phyloP scores from a whole-genome alignment of 306 rosid species.

The Castanea crenata region DNA sequence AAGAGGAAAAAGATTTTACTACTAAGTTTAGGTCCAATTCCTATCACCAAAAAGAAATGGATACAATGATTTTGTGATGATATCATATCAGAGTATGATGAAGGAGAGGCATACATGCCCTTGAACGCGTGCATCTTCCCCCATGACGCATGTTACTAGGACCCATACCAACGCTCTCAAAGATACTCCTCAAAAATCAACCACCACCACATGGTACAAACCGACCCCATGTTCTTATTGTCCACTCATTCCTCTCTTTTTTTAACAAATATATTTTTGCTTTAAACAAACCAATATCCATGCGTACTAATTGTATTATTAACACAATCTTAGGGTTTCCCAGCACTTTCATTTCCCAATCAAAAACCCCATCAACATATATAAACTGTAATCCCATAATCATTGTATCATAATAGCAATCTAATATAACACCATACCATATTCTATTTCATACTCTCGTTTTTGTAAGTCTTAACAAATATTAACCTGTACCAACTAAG shows the following conservation, averaged over 20 bases:
- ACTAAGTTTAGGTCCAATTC: too few relatives aligned
- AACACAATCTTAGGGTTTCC: constrained; percentile 29
- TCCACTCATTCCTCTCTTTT: constrained; percentile 8
- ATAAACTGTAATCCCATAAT: constrained; percentile 10
- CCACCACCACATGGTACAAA: constrained; percentile 67
- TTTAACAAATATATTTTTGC: background rate
- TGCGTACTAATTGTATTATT: background rate
- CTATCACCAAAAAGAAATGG: too few relatives aligned
- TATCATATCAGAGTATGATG: too few relatives aligned
- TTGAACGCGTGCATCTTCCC: constrained; percentile 31
- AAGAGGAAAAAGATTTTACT: too few relatives aligned
- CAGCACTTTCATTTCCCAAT: constrained; percentile 32
- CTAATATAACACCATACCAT: constrained; percentile 27
- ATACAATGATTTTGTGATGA: too few relatives aligned
- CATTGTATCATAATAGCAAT: constrained; percentile 27
- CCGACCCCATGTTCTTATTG: constrained; percentile 51
- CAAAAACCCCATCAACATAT: constrained; percentile 7
- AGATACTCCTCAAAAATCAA: constrained; percentile 49
- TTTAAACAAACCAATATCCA: background rate
- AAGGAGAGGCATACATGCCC: background rate
- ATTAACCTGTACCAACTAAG: constrained; percentile 17
- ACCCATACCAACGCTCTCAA: constrained; percentile 38
- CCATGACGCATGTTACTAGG: constrained; percentile 54
- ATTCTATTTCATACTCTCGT: background rate
- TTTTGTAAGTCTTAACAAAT: background rate